Evolutionary conservation across 164 flowering plant genomes (phyloP).

Genomic region (grape (Vitis vinifera)): DNA sequence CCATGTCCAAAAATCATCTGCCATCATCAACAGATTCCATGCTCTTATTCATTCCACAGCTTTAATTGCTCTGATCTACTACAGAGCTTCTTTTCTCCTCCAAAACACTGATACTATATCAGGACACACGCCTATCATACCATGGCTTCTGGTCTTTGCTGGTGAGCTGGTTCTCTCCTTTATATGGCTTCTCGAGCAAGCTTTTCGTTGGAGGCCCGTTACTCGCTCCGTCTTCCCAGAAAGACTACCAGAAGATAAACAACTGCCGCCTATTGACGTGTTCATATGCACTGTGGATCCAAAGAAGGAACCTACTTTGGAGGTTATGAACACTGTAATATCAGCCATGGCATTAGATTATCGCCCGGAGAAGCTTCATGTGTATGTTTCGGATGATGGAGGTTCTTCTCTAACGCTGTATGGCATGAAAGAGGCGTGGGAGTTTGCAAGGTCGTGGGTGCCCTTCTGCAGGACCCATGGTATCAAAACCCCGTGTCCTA

Average conservation of each 20-base stretch:
- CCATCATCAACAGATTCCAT: conserved; percentile 22
- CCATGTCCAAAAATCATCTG: conserved; percentile 14
- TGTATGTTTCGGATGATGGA: conserved; percentile 73
- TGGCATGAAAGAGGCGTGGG: conserved; percentile 40
- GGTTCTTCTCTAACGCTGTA: conserved; percentile 43
- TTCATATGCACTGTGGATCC: conserved; percentile 69
- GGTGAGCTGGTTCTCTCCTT: conserved; percentile 49
- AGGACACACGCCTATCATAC: background rate
- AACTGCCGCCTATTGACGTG: conserved; percentile 54
- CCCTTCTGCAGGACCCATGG: conserved; percentile 56
- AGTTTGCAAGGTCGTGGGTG: conserved; percentile 57
- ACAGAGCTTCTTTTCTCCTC: conserved; percentile 25
- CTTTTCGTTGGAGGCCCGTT: conserved; percentile 50
- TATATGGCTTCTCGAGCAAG: conserved; percentile 40
- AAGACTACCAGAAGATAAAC: conserved; percentile 27
- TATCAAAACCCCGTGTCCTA: conserved; percentile 43
- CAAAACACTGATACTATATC: background rate
- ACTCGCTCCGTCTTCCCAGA: conserved; percentile 44
- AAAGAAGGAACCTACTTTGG: conserved; percentile 46
- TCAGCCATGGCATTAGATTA: conserved; percentile 72
- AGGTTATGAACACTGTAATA: conserved; percentile 69
- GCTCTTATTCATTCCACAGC: conserved; percentile 23
- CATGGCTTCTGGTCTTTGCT: conserved; percentile 37
- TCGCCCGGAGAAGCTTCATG: conserved; percentile 57
- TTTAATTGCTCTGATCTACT: conserved; percentile 21